Base-by-base conservation (phyloP, 768 basidiomycete genomes). In the Inosperma sp. region DNA sequence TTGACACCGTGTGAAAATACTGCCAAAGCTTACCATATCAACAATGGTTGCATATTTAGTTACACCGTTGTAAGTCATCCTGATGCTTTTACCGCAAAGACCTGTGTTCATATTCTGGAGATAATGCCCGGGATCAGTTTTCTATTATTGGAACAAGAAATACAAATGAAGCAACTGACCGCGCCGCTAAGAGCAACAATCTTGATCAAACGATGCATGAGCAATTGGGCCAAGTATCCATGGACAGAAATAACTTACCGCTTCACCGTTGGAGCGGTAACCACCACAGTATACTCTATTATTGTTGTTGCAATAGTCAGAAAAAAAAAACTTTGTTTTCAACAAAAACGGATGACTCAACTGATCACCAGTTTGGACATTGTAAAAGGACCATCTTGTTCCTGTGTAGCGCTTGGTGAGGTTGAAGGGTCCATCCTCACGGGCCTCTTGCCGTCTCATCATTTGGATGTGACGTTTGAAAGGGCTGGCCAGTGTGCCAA, bases 281-380 rank as follows among this genome's bases (percentile, higher is more conserved):
- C 49, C 49, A 16, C 49, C 49, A 44, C 49, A 51, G 17, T 16
- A 41, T n/a, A 51, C 49, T 5, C 49, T 51, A 10, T 3, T 19
- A 4, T n/a, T n/a, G 4, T 14, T 36, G n/a, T 37, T 9, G 5
- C 16, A 5, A 26, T 10, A 16, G 39, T 49, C 36, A 49, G 37
- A 9, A 29, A n/a, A 14, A 1, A 9, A 17, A 29, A 23, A 30
- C n/a, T 2, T 33, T 33, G 9, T 16, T 3, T 17, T 31, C 3
- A 12, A 8, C 12, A 13, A 34, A 19, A 22, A 34, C 21, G 9
- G 7, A 19, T 3, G 2, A 16, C 27, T 39, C 19, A 25, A 51
- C 49, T 51, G 3, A 34, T 51, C 34, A 33, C 49, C 49, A 10
- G 41, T 51, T 22, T 51, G 22, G 16, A 51, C 49, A 17, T 51